These are phyloP conservation scores for Lyophyllum semitale DNA, from an alignment of 768 basidiomycete species.

Conservation along the genomic window DNA sequence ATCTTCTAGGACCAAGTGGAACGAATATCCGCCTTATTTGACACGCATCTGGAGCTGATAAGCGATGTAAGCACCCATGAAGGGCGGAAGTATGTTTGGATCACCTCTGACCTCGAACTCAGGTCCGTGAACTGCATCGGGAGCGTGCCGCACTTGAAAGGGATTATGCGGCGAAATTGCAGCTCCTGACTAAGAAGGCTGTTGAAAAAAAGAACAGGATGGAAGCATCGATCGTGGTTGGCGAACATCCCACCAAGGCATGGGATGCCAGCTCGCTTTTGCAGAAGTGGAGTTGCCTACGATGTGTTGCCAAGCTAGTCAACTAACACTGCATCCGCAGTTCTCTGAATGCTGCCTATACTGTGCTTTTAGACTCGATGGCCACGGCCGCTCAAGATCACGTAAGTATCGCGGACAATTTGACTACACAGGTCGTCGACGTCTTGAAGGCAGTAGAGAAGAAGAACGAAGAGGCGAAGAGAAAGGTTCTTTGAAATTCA, in stretches of 20 bases:
- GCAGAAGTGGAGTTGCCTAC: conserved; percentile 48
- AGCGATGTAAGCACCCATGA: conserved; percentile 51
- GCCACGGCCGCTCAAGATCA: conserved; percentile 69
- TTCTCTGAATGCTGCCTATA: conserved; percentile 72
- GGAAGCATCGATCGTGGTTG: conserved; percentile 56
- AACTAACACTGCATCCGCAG: conserved; percentile 36
- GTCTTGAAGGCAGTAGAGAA: conserved; percentile 61
- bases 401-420: conserved; percentile 59
- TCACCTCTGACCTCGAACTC: background rate
- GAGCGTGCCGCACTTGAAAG: conserved; percentile 71
- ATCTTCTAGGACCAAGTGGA: conserved; percentile 70
- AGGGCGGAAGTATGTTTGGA: background rate
- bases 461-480: conserved; percentile 66
- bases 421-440: conserved; percentile 63
- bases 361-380: conserved; percentile 64
- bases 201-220: conserved; percentile 70
- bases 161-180: conserved; percentile 77
- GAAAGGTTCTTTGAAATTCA: conserved; percentile 48
- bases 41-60: conserved; percentile 65
- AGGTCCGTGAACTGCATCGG: conserved; percentile 76
- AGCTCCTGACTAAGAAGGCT: conserved; percentile 64
- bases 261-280: conserved; percentile 54
- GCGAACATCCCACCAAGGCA: conserved; percentile 65
- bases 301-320: conserved; percentile 3
- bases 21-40: conserved; percentile 54